Evolutionary conservation across 345 rosid genomes (phyloP), one percentile per base, ranked within the genome.

Genomic region (Crucihimalaya himalaica): DNA sequence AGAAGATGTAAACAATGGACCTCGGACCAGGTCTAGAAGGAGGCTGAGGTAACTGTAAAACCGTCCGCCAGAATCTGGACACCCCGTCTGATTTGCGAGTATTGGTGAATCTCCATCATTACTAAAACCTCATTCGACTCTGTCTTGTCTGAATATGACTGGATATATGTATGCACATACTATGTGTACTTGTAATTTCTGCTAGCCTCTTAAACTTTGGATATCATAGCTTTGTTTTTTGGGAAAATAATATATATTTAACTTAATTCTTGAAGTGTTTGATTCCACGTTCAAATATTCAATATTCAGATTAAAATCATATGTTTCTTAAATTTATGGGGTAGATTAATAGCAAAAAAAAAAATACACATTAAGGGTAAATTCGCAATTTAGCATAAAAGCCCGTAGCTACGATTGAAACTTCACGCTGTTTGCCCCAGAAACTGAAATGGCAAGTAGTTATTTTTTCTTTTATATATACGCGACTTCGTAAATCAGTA

Each of bases 11-110:
- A 81, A 74, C 43, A 70, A 76, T 57, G 85, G 81, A 72, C 81
- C 71, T 79, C 62, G 78, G 47, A 88, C 85, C 16, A 79, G 73
- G 47, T 82, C 79, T 34, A 79, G 92, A 74, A 80, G 88, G 72
- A 81, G 92, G 78, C 65, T 87, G 74, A 78, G 80, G 23, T 80
- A 66, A 62, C 39, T 18, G 14, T 4, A 14, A 47, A 8, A 29
- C 42, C 5, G 3, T 20, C 19, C 34, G 8, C 72, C 25, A 19
- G 45, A 19, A 11, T 50, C 45, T 66, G 48, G 8, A 60, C 29
- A 25, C 45, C 15, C 58, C 14, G 28, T 34, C 12, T 40, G n/a
- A n/a, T 19, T 29, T 31, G 19, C n/a, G 7, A 47, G 6, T 8
- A 20, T 20, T 65, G 32, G 34, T 43, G 56, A 18, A 52, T 63